phyloP scores from a whole-genome alignment of 495 filamentous ascomycete species.

The Penicillium turbatum region DNA sequence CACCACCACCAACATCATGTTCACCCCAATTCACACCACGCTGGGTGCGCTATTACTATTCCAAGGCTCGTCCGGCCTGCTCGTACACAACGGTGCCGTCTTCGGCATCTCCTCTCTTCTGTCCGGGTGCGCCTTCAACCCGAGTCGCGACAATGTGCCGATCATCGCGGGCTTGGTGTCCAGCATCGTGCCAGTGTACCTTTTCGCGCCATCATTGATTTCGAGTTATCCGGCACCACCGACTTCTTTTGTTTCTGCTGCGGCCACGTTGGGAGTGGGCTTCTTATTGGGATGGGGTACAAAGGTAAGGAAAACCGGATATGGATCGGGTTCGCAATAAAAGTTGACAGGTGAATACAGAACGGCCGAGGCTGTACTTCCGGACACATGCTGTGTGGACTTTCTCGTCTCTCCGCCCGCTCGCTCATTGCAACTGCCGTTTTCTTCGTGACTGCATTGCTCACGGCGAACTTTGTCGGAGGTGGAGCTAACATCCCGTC shows the following conservation, averaged over 20 bases:
- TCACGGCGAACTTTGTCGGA: constrained; percentile 44
- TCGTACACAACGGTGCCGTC: constrained; percentile 51
- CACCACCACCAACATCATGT: constrained; percentile 40
- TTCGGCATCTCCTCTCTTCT: constrained; percentile 54
- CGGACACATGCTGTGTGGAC: constrained; percentile 58
- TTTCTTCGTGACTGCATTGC: constrained; percentile 52
- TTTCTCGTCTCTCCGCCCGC: constrained; percentile 49
- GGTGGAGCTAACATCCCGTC: constrained; percentile 30
- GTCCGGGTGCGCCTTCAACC: constrained; percentile 34
- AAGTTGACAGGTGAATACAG: constrained; percentile 21
- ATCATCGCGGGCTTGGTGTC: constrained; percentile 47
- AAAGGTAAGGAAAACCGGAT: constrained; percentile 35
- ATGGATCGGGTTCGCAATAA: background rate
- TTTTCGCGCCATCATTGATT: constrained; percentile 42
- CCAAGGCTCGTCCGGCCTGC: constrained; percentile 48
- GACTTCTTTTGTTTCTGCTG: constrained; percentile 27
- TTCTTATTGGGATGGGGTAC: constrained; percentile 53
- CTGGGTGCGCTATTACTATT: constrained; percentile 53
- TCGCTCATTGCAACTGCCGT: constrained; percentile 49
- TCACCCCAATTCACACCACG: constrained; percentile 54
- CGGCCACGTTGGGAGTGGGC: constrained; percentile 41
- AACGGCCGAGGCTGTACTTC: constrained; percentile 55
- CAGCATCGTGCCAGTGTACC: constrained; percentile 38
- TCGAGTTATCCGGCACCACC: constrained; percentile 37
- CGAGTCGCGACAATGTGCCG: constrained; percentile 40